These are phyloP conservation scores for Cadophora sp. DNA, from an alignment of 2,329 filamentous ascomycete genomes.

Conservation along the genomic window DNA sequence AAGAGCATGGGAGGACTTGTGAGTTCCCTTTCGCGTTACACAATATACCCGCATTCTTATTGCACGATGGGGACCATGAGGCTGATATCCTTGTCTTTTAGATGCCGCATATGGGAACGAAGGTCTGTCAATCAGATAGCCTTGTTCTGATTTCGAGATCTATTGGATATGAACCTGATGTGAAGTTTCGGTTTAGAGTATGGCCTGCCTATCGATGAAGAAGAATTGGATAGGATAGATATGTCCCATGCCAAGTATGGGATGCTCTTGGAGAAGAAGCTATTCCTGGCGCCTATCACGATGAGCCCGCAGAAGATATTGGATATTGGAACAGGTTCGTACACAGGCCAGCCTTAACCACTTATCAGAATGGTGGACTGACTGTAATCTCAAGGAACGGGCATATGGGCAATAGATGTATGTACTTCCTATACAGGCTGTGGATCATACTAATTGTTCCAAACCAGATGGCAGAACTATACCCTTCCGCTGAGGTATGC, in stretches of 20 bases:
- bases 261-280: constrained; percentile 36
- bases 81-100: constrained; percentile 4
- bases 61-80: background rate
- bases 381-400: constrained; percentile 12
- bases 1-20: constrained; percentile 39
- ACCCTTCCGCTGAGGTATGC: constrained; percentile 44
- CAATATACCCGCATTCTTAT: background rate
- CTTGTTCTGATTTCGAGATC: constrained; percentile 6
- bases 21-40: background rate
- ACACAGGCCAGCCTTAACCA: background rate
- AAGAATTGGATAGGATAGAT: constrained; percentile 51
- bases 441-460: background rate
- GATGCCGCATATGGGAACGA: constrained; percentile 40
- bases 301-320: constrained; percentile 45
- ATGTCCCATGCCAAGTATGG: constrained; percentile 49
- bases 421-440: background rate
- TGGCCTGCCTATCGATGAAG: constrained; percentile 50
- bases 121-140: constrained; percentile 32
- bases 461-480: constrained; percentile 37
- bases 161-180: constrained; percentile 29
- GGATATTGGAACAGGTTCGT: constrained; percentile 43
- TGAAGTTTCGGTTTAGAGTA: constrained; percentile 18
- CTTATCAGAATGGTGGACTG: background rate
- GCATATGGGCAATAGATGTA: constrained; percentile 40
- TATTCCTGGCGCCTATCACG: constrained; percentile 41